phyloP scores from a whole-genome alignment of 2,329 filamentous ascomycete genomes.

The Zymoseptoria passerinii region DNA sequence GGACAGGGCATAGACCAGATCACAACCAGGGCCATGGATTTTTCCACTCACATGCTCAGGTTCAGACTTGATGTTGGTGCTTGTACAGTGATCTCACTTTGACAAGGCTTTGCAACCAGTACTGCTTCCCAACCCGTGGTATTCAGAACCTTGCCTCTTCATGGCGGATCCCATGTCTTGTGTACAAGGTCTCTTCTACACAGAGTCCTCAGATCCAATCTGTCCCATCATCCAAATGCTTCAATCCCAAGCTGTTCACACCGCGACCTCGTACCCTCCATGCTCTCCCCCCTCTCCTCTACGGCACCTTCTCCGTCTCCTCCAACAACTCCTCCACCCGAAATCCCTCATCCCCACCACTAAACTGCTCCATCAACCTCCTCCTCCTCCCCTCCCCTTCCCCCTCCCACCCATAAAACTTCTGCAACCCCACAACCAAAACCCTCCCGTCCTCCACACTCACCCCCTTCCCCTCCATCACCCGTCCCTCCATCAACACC shows the following conservation, averaged over 20 bases:
- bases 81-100: background rate
- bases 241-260: background rate
- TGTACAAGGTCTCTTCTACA: background rate
- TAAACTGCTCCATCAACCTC: slow-evolving; percentile 73
- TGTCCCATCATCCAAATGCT: background rate
- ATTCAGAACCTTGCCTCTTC: background rate
- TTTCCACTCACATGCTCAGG: too few relatives aligned
- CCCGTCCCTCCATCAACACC: slow-evolving; percentile 76
- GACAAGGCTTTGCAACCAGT: background rate
- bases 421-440: slow-evolving; percentile 85
- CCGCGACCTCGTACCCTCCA: background rate
- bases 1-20: too few relatives aligned
- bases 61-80: background rate
- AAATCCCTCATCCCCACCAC: slow-evolving; percentile 67
- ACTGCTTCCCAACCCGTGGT: background rate
- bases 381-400: slow-evolving; percentile 63
- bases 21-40: too few relatives aligned
- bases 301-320: slow-evolving; percentile 69
- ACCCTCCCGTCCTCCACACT: slow-evolving; percentile 75
- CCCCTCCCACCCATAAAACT: slow-evolving; percentile 71
- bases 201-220: background rate
- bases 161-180: background rate
- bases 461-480: slow-evolving; percentile 68
- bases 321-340: slow-evolving; percentile 77
- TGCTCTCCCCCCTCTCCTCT: background rate